phyloP scores from a whole-genome alignment of 306 rosid genomes.

The Hippophae gyantsensis region DNA sequence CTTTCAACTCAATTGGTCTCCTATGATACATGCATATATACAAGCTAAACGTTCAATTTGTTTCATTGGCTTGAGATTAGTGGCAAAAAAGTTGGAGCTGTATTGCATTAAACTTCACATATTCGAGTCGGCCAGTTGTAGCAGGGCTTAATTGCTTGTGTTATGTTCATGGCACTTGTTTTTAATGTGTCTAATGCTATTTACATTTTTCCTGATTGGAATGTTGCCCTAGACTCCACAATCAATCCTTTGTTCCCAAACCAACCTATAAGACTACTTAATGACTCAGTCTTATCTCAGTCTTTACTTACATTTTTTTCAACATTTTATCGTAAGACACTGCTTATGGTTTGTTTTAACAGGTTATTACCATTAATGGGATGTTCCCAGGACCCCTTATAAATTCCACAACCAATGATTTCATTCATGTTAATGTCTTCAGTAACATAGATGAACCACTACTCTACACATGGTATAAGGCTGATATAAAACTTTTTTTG shows the following conservation, averaged over 20 bases:
- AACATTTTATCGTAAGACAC: neutral
- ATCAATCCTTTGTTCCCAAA: constrained; percentile 25
- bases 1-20: constrained; percentile 4
- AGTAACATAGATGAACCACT: constrained; percentile 62
- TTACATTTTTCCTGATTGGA: constrained; percentile 40
- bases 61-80: neutral
- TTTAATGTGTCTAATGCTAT: constrained; percentile 22
- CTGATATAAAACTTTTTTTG: too few relatives aligned
- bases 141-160: constrained; percentile 1
- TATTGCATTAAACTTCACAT: neutral
- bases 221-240: constrained; percentile 24
- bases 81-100: neutral
- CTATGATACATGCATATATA: constrained; percentile 4
- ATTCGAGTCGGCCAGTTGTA: constrained; percentile 1
- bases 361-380: constrained; percentile 76
- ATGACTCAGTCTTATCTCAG: neutral
- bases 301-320: neutral
- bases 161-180: constrained; percentile 11
- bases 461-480: constrained; percentile 57
- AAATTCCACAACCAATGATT: constrained; percentile 62
- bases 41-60: neutral
- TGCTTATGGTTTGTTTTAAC: neutral
- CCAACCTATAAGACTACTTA: constrained; percentile 32
- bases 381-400: constrained; percentile 77
- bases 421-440: constrained; percentile 46